Percentiles rank a stretch among this genome's conserved stretches.
phyloP scores from a whole-genome alignment of 2,329 filamentous ascomycete species.

The Beauveria medogensis region DNA sequence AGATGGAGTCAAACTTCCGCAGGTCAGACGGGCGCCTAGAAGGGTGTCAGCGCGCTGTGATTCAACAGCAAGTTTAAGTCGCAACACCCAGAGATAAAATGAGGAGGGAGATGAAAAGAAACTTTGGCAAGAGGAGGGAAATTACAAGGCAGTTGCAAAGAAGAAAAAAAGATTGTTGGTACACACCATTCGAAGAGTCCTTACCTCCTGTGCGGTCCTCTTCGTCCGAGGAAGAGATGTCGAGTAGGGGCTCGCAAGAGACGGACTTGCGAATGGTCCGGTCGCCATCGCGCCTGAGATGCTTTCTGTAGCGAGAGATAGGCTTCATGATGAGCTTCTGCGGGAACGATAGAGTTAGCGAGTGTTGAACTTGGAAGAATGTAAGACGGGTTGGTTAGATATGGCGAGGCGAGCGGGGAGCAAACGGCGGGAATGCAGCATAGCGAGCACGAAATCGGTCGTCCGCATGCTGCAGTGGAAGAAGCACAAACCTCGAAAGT shows the following conservation, averaged over 20 bases:
- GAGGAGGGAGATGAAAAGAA: neutral
- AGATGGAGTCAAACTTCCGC: slow-evolving; percentile 10
- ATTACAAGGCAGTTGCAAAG: neutral
- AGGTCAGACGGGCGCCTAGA: slow-evolving; percentile 9
- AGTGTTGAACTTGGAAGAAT: neutral
- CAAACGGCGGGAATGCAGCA: neutral
- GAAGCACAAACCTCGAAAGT: neutral
- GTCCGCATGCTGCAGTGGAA: neutral
- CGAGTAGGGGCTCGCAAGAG: slow-evolving; percentile 11
- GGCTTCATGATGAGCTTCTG: neutral
- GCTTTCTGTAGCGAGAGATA: neutral
- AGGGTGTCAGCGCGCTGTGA: neutral
- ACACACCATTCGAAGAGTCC: slow-evolving; percentile 1
- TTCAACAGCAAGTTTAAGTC: neutral
- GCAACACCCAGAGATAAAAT: neutral
- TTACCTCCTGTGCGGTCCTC: slow-evolving; percentile 12
- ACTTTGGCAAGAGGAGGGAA: no score
- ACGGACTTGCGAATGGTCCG: slow-evolving; percentile 12
- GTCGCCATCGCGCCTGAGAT: neutral
- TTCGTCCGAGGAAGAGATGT: slow-evolving; percentile 11
- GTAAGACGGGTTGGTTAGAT: neutral
- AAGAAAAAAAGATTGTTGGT: neutral
- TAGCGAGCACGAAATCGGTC: neutral
- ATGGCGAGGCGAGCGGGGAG: neutral
- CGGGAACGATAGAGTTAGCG: neutral